Evolutionary conservation across 352 stramenopile species (phyloP), one percentile per base, ranked within the genome.

Genomic region (Ochromonadaceae sp.): DNA sequence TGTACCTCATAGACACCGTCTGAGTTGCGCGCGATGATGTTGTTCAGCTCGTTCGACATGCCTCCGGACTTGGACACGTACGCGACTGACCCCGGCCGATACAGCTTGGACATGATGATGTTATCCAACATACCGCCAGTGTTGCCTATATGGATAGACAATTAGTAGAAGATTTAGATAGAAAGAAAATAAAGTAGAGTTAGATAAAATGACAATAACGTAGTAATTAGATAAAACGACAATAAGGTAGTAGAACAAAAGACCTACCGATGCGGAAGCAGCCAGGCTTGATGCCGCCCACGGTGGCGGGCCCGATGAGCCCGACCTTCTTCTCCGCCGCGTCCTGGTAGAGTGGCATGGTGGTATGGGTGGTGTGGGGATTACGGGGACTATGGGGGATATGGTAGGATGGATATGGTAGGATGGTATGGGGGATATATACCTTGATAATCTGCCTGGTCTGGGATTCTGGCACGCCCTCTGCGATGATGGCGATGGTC

Each of bases 1-100:
- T n/a, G n/a, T n/a, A n/a, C 85, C 70, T 97, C 90, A 72, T 93
- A 96, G 42, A 97, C 89, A 50, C 90, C 90, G 71, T 97, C 84
- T 25, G 87, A 92, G 48, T 88, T 93, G 74, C 91, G 80, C 41
- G 83, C 87, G 71, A 97, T 92, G 69, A 97, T 95, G 76, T 96
- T 96, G 79, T 96, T 96, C 17, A 97, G 77, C 72, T 97, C 90
- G 73, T 97, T 96, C 28, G 85, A 95, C 86, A 97, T 95, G 69
- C 90, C 89, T 62, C 90, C 90, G 15, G 83, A 95, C 80, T 95
- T 95, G 63, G 85, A 95, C 52, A 97, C 90, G 73, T 96, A 97
- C 30, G 87, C 87, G 47, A 97, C 89, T 48, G 82, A 93, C 39
- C 90, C 90, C 30, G 90, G 87, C 38, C 66, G 67, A 75, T 96